Percentiles rank a stretch among this genome's conserved stretches.
Conservation (phyloP, 208 protist genomes). For the Leishmania gerbilli region DNA sequence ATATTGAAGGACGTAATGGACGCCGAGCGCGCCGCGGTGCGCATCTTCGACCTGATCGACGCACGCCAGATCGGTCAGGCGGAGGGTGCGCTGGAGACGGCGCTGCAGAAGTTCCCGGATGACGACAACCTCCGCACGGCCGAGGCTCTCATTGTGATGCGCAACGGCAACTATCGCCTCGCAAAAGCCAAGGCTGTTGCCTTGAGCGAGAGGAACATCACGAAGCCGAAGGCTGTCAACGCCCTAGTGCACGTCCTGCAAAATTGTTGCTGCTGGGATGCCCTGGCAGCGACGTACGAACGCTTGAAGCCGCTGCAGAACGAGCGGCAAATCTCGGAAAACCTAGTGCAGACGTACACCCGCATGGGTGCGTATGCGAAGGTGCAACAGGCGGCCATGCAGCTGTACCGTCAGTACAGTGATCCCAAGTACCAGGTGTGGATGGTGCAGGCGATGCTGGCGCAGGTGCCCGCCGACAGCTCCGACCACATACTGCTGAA, state of each 20-base stretch:
- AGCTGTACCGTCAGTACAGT: constrained; percentile 63
- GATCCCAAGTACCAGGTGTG: constrained; percentile 81
- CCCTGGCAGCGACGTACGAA: constrained; percentile 68
- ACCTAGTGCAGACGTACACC: constrained; percentile 77
- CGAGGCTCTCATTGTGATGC: constrained; percentile 59
- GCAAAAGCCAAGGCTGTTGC: constrained; percentile 53
- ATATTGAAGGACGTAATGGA: constrained; percentile 23
- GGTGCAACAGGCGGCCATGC: constrained; percentile 60
- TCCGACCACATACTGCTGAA: constrained; percentile 74
- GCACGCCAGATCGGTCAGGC: constrained; percentile 57
- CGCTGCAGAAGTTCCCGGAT: constrained; percentile 60
- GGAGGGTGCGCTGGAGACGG: constrained; percentile 61
- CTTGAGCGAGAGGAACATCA: constrained; percentile 49
- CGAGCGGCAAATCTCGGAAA: constrained; percentile 62
- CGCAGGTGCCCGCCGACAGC: constrained; percentile 68
- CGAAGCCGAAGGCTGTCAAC: constrained; percentile 58
- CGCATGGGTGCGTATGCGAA: constrained; percentile 78
- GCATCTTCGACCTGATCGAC: constrained; percentile 72
- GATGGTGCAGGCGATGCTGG: constrained; percentile 80
- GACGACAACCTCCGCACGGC: constrained; percentile 58
- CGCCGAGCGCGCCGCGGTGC: constrained; percentile 50
- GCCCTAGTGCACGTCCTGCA: constrained; percentile 71
- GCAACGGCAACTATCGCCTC: constrained; percentile 30
- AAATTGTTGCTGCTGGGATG: constrained; percentile 74
- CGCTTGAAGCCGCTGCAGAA: constrained; percentile 55